Base-by-base conservation (phyloP, 2,329 filamentous ascomycete species). In the Acephala macrosclerotiorum region DNA sequence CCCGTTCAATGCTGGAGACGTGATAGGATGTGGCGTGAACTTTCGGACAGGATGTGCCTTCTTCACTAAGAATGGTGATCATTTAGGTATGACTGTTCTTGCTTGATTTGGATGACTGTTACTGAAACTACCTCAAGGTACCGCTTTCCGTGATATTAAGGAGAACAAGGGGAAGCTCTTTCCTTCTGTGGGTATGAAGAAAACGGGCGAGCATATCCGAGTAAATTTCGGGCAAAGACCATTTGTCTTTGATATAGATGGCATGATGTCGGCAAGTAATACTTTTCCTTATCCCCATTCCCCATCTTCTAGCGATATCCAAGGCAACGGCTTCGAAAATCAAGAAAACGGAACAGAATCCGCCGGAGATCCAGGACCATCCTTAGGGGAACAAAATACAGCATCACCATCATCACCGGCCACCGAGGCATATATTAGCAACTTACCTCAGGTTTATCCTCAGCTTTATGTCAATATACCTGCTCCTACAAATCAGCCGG, bases 241-340 rank as follows among this genome's bases (percentile, higher is more conserved):
- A 3, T 98, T 98, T 77, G 85, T 93, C 53, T 99, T 91, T 79
- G 92, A 97, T 77, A 98, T 99, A 72, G 93, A 97, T 78, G 86
- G 87, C 66, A 87, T 96, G 84, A 90, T 97, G 81, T 86, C 85
- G 82, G 92, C 92, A 84, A 74, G 85, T 80, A 62, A 60, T 40
- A 63, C 61, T 47, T 66, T 66, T 67, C 47, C 40, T 65, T 67
- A 64, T 65, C 51, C n/a, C 47, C 14, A 53, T 55, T 58, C 42
- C 42, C 33, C 25, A 58, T 45, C 22, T 40, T 20, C 45, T 38
- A 33, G 25, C 35, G 53, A 58, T 29, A 55, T 38, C 38, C 53
- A 14, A 36, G 49, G 49, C 25, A 53, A 53, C 26, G 49, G 49
- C 49, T 29, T 25, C 49, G 18, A 26, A 16, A 29, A 14, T 53